phyloP scores from a whole-genome alignment of 1,284 basidiomycete species.

The Fomes fomentarius region DNA sequence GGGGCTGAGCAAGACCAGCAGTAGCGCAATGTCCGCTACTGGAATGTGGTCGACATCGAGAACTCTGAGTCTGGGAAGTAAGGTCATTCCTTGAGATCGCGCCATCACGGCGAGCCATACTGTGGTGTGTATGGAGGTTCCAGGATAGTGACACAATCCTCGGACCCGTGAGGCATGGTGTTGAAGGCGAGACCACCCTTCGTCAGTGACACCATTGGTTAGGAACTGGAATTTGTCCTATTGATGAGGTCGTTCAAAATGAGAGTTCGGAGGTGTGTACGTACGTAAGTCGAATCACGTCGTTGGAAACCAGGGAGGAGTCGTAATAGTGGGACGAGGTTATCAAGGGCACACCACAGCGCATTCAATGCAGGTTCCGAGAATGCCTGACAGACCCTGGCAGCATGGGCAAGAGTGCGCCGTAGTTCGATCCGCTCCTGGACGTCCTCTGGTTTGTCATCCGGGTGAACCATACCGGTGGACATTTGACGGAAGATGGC shows the following conservation, averaged over 20 bases:
- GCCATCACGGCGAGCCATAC: neutral
- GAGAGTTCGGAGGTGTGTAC: too few relatives aligned
- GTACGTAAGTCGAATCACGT: neutral
- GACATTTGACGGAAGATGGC: constrained; percentile 2
- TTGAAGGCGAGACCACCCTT: constrained; percentile 1
- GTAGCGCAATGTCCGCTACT: neutral
- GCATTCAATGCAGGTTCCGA: constrained; percentile 2
- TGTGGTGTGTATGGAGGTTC: neutral
- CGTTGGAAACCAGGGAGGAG: neutral
- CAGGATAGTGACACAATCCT: neutral
- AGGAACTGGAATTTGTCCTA: neutral
- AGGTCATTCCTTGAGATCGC: neutral
- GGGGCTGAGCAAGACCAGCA: neutral
- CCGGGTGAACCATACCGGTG: constrained; percentile 1
- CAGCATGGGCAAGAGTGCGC: neutral
- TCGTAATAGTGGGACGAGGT: neutral
- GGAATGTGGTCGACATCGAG: neutral
- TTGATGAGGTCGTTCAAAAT: neutral
- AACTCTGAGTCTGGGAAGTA: neutral
- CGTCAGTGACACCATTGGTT: neutral
- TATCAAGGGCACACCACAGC: constrained; percentile 6
- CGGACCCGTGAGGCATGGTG: neutral
- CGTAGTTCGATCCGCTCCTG: neutral
- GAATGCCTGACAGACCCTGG: constrained; percentile 2
- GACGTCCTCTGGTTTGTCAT: neutral